Percentiles rank a stretch among this genome's conserved stretches.
phyloP scores from a whole-genome alignment of 495 filamentous ascomycete species.

The Penicillium bovifimosum region DNA sequence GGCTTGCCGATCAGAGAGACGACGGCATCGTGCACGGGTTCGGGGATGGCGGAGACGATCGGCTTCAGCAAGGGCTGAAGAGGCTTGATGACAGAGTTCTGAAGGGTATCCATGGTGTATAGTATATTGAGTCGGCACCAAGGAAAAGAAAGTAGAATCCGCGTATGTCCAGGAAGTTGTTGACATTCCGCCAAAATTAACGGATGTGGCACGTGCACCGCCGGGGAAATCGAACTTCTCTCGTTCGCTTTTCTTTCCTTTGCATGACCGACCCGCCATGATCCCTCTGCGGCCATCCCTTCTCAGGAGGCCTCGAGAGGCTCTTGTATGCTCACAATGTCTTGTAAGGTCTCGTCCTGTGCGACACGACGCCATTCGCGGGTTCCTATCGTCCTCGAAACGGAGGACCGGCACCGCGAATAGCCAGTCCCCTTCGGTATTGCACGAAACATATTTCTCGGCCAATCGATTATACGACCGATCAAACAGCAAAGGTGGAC shows the following conservation, averaged over 20 bases:
- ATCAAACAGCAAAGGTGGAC: conserved; percentile 16
- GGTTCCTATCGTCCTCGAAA: conserved; percentile 32
- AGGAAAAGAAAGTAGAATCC: not conserved
- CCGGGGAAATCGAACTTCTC: conserved; percentile 30
- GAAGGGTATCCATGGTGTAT: conserved; percentile 36
- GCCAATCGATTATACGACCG: conserved; percentile 24
- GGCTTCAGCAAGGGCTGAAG: conserved; percentile 66
- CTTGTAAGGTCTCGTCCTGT: conserved; percentile 16
- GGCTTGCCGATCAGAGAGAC: conserved; percentile 70
- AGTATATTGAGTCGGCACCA: not conserved
- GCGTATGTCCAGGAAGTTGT: conserved; percentile 1
- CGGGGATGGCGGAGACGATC: conserved; percentile 71
- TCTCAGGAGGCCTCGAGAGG: conserved; percentile 33
- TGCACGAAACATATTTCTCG: conserved; percentile 43
- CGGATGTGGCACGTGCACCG: conserved; percentile 34
- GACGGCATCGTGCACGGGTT: conserved; percentile 68
- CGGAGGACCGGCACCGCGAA: conserved; percentile 27
- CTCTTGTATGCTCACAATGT: conserved; percentile 32
- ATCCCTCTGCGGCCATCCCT: conserved; percentile 38
- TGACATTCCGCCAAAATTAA: conserved; percentile 22
- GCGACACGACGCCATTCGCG: conserved; percentile 20
- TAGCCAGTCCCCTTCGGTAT: conserved; percentile 21
- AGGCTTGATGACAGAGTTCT: conserved; percentile 51
- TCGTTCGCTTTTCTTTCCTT: conserved; percentile 20
- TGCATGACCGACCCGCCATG: conserved; percentile 31